A percentile compares a stretch with the other conserved stretches of the same genome.
Evolutionary conservation across 2,329 filamentous ascomycete genomes (phyloP).

Genomic region (Penicillium sumatraense): DNA sequence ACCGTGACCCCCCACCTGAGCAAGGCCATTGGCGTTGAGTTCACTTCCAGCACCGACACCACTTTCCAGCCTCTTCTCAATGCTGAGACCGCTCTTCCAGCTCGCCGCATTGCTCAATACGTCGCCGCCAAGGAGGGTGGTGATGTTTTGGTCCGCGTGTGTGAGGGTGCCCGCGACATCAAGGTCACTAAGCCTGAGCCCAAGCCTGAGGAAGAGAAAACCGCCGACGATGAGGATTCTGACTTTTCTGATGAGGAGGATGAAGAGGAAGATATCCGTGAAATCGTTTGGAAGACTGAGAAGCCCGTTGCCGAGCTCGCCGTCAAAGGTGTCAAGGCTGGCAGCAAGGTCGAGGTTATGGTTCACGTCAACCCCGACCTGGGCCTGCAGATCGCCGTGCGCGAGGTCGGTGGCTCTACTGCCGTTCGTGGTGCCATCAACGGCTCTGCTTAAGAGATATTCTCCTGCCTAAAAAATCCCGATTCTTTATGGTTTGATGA

Average conservation of each 20-base stretch:
- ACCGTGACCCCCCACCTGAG: slow-evolving; percentile 90
- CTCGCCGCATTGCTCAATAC: slow-evolving; percentile 81
- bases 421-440: slow-evolving; percentile 71
- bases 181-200: slow-evolving; percentile 88
- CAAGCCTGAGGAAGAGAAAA: slow-evolving; percentile 67
- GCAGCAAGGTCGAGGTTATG: slow-evolving; percentile 89
- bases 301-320: slow-evolving; percentile 82
- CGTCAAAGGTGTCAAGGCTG: slow-evolving; percentile 82
- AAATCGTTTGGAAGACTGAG: slow-evolving; percentile 91
- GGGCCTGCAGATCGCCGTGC: slow-evolving; percentile 75
- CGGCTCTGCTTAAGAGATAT: slow-evolving; percentile 29
- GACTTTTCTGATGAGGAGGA: slow-evolving; percentile 62
- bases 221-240: slow-evolving; percentile 64
- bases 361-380: slow-evolving; percentile 85
- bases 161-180: slow-evolving; percentile 87
- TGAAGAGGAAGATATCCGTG: slow-evolving; percentile 82
- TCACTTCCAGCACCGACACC: slow-evolving; percentile 64
- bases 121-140: slow-evolving; percentile 77
- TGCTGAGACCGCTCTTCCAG: slow-evolving; percentile 86
- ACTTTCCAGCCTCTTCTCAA: slow-evolving; percentile 81
- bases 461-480: slow-evolving; percentile 13
- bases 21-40: slow-evolving; percentile 85
- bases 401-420: slow-evolving; percentile 86
- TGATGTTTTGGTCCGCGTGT: slow-evolving; percentile 84
- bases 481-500: slow-evolving; percentile 32